A percentile compares a stretch with the other conserved stretches of the same genome.
These are phyloP conservation scores for Grigorovia humatica DNA, from an alignment of 805 yeast species.

Conservation along the genomic window DNA sequence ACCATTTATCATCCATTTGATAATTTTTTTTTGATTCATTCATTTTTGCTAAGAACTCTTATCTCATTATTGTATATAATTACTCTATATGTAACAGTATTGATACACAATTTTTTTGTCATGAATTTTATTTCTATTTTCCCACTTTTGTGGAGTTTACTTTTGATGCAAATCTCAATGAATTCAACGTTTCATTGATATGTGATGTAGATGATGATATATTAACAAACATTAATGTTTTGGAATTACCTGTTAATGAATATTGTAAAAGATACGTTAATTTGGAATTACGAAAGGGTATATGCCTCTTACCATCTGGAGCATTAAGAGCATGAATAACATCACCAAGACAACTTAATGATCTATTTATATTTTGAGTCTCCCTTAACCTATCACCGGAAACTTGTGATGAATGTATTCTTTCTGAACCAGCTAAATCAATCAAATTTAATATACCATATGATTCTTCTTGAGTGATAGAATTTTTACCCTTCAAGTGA, in stretches of 20 bases:
- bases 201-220: slow-evolving; percentile 58
- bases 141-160: slow-evolving; percentile 47
- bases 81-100: no score
- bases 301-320: slow-evolving; percentile 37
- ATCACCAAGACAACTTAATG: slow-evolving; percentile 81
- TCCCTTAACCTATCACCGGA: slow-evolving; percentile 74
- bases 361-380: slow-evolving; percentile 81
- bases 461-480: slow-evolving; percentile 36
- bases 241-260: slow-evolving; percentile 76
- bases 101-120: no score
- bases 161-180: slow-evolving; percentile 81
- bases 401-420: slow-evolving; percentile 64
- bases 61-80: no score
- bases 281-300: slow-evolving; percentile 92
- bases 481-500: slow-evolving; percentile 44
- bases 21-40: no score
- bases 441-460: slow-evolving; percentile 66
- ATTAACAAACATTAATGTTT: slow-evolving; percentile 89
- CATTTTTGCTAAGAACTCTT: no score
- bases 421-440: slow-evolving; percentile 92
- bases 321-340: slow-evolving; percentile 66
- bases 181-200: slow-evolving; percentile 69
- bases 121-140: slow-evolving; percentile 1
- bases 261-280: slow-evolving; percentile 77
- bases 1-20: no score